Conservation (phyloP, 345 rosid genomes). For the Corchorus olitorius region DNA sequence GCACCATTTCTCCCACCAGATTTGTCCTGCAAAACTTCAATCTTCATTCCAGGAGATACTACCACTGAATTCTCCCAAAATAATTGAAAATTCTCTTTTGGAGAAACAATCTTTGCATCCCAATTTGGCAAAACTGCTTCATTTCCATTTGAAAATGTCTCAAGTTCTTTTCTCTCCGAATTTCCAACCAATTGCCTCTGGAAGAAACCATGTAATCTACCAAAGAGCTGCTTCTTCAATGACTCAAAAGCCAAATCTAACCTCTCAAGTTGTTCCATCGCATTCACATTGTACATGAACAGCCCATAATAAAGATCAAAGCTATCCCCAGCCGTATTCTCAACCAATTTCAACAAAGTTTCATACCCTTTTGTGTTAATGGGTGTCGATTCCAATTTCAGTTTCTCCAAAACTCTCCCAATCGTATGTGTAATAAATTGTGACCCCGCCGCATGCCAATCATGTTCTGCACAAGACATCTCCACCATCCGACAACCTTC, state of each 20-base stretch:
- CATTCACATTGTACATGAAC: slow-evolving; percentile 69
- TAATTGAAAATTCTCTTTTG: background rate
- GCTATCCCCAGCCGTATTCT: slow-evolving; percentile 72
- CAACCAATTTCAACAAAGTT: slow-evolving; percentile 72
- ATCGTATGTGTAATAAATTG: slow-evolving; percentile 80
- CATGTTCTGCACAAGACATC: slow-evolving; percentile 78
- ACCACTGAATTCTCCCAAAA: background rate
- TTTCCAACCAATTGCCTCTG: slow-evolving; percentile 54
- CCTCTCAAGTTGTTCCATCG: slow-evolving; percentile 73
- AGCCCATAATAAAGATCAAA: slow-evolving; percentile 76
- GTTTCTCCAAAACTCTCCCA: slow-evolving; percentile 75
- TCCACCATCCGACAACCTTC: slow-evolving; percentile 86
- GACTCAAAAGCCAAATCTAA: slow-evolving; percentile 76
- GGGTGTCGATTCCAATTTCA: slow-evolving; percentile 67
- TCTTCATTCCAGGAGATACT: background rate
- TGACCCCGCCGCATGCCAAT: slow-evolving; percentile 62
- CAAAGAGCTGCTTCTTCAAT: slow-evolving; percentile 61
- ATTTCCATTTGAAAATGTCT: background rate
- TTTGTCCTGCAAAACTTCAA: background rate
- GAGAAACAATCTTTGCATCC: too few species aligned
- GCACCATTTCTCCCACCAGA: slow-evolving; percentile 7
- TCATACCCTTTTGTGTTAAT: slow-evolving; percentile 79
- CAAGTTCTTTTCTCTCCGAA: slow-evolving; percentile 11
- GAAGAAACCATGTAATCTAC: slow-evolving; percentile 41
- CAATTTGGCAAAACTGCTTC: background rate